These are phyloP conservation scores for Phialophora tarda DNA, from an alignment of 2,329 filamentous ascomycete species.

Conservation along the genomic window DNA sequence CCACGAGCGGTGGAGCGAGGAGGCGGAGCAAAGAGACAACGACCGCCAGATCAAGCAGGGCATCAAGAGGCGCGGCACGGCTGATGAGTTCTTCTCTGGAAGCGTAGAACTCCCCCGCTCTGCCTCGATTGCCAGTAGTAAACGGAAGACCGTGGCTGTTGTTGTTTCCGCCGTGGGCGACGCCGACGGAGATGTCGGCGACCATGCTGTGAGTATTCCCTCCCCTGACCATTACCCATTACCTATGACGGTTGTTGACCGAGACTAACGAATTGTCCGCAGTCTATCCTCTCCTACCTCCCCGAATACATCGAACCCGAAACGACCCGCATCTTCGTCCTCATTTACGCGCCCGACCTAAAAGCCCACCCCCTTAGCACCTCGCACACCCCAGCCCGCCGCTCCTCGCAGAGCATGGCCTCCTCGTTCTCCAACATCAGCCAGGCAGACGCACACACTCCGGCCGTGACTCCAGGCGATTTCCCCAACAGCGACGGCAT, in stretches of 20 bases:
- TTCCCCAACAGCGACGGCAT: constrained; percentile 57
- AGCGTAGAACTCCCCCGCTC: constrained; percentile 31
- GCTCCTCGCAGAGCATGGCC: constrained; percentile 55
- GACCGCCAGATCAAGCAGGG: constrained; percentile 41
- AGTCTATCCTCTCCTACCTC: constrained; percentile 89
- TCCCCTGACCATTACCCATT: neutral
- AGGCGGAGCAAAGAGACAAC: constrained; percentile 71
- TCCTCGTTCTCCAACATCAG: constrained; percentile 90
- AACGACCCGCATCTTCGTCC: constrained; percentile 77
- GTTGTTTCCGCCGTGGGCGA: constrained; percentile 80
- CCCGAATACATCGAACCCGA: constrained; percentile 76
- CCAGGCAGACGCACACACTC: constrained; percentile 70
- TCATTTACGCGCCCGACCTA: constrained; percentile 84
- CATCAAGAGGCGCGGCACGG: constrained; percentile 41
- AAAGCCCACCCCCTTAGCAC: constrained; percentile 67
- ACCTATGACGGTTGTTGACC: neutral
- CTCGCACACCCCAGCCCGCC: constrained; percentile 39
- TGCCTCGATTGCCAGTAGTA: constrained; percentile 39
- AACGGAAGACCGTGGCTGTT: constrained; percentile 80
- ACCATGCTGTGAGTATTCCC: constrained; percentile 76
- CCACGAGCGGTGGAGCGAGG: constrained; percentile 90
- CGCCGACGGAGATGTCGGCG: constrained; percentile 64
- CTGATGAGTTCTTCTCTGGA: constrained; percentile 42
- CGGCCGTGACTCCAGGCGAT: constrained; percentile 69
- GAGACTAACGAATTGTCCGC: constrained; percentile 27